These are phyloP conservation scores for Arctostaphylos glauca DNA, from an alignment of 148 eudicot species.

Conservation along the genomic window DNA sequence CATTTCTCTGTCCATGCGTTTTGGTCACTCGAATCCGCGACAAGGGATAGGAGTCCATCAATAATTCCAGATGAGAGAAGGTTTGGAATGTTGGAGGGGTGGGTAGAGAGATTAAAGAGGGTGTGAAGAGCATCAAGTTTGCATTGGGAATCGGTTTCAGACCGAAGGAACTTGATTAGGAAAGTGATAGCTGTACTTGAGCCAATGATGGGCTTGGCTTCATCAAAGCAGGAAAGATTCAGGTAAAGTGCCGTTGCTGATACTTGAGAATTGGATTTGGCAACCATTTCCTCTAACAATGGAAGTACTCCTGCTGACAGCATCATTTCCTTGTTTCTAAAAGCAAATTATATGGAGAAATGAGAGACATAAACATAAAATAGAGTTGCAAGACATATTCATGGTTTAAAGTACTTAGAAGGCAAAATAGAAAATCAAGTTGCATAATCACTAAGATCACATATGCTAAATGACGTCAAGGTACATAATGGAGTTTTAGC, in stretches of 20 bases:
- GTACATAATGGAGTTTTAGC: background rate
- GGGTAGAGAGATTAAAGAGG: conserved; percentile 70
- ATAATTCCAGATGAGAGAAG: conserved; percentile 71
- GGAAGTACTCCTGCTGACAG: conserved; percentile 67
- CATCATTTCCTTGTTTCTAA: conserved; percentile 93
- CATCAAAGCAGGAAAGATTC: conserved; percentile 82
- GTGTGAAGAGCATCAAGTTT: conserved; percentile 82
- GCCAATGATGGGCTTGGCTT: conserved; percentile 84
- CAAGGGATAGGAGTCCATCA: conserved; percentile 43
- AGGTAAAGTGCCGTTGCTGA: conserved; percentile 81
- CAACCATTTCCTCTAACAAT: conserved; percentile 58
- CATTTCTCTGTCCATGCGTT: conserved; percentile 72
- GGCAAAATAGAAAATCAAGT: conserved; percentile 6
- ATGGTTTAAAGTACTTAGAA: background rate
- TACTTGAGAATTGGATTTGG: conserved; percentile 43
- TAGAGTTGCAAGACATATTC: background rate
- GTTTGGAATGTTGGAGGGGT: conserved; percentile 51
- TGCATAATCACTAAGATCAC: background rate
- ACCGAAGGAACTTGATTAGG: conserved; percentile 50
- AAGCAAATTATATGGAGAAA: conserved; percentile 7
- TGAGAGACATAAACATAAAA: background rate
- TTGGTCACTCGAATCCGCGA: conserved; percentile 48
- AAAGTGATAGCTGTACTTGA: conserved; percentile 68
- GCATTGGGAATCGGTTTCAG: conserved; percentile 48
- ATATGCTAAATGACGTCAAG: background rate